Evolutionary conservation across 768 basidiomycete genomes (phyloP).

Genomic region (Tephrocybe sp.): DNA sequence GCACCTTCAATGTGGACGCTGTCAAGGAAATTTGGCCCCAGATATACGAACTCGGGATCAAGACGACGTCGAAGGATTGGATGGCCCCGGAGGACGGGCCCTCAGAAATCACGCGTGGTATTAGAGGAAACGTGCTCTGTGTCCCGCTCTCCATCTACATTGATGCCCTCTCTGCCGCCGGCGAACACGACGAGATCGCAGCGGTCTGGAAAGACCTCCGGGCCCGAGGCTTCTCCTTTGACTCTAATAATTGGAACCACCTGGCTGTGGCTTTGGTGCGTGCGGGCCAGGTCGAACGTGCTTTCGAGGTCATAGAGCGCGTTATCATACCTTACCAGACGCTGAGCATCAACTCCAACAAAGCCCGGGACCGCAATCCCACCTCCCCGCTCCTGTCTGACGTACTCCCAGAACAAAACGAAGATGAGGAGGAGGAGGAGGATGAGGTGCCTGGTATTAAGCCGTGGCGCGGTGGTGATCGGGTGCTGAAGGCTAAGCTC

Average conservation of each 20-base stretch:
- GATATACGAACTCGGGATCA: slow-evolving; percentile 59
- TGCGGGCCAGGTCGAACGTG: slow-evolving; percentile 79
- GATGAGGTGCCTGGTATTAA: slow-evolving; percentile 25
- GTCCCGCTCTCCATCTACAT: slow-evolving; percentile 82
- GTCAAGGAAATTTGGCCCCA: slow-evolving; percentile 68
- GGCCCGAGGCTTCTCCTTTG: slow-evolving; percentile 69
- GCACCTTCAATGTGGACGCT: slow-evolving; percentile 49
- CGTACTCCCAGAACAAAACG: slow-evolving; percentile 10
- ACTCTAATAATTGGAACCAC: slow-evolving; percentile 92
- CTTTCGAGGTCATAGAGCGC: slow-evolving; percentile 79
- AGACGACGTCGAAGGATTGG: slow-evolving; percentile 32
- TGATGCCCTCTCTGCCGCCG: slow-evolving; percentile 66
- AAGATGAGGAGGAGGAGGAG: slow-evolving; percentile 4
- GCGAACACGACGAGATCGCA: slow-evolving; percentile 61
- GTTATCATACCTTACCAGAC: slow-evolving; percentile 65
- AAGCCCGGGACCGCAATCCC: slow-evolving; percentile 30
- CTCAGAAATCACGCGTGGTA: slow-evolving; percentile 14
- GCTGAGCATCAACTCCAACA: slow-evolving; percentile 22
- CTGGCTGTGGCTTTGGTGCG: slow-evolving; percentile 73
- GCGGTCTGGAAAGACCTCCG: slow-evolving; percentile 66
- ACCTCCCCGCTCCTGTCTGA: slow-evolving; percentile 42
- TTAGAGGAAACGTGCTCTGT: slow-evolving; percentile 59
- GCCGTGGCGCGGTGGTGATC: slow-evolving; percentile 24
- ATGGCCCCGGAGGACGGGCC: slow-evolving; percentile 26
- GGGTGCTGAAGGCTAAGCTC: slow-evolving; percentile 22